Evolutionary conservation across 495 filamentous ascomycete species (phyloP).

Genomic region (Penicillium steckii): DNA sequence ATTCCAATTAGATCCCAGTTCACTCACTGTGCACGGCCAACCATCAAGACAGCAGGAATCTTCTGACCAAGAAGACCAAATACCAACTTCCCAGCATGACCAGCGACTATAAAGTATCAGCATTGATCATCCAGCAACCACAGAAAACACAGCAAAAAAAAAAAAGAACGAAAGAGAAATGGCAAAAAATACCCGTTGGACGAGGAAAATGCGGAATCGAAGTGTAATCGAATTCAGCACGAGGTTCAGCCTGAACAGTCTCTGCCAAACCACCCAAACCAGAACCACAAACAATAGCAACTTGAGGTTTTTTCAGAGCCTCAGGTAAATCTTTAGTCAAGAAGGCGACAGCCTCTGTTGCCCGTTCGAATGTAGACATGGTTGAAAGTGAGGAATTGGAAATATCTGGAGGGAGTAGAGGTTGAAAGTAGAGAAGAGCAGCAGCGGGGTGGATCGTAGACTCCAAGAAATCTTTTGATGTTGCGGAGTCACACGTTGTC

Average conservation of each 20-base stretch:
- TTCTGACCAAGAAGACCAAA: conserved; percentile 62
- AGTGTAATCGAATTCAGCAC: conserved; percentile 58
- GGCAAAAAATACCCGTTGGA: conserved; percentile 54
- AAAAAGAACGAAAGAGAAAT: too few species aligned
- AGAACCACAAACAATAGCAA: conserved; percentile 74
- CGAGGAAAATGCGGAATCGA: conserved; percentile 66
- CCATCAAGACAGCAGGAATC: conserved; percentile 66
- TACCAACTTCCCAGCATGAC: conserved; percentile 74
- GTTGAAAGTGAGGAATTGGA: background rate
- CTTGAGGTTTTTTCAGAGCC: conserved; percentile 49
- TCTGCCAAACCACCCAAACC: conserved; percentile 67
- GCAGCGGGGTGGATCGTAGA: conserved; percentile 3
- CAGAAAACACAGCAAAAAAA: too few species aligned
- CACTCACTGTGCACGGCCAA: conserved; percentile 74
- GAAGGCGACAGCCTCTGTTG: conserved; percentile 38
- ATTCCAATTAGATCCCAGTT: too few species aligned
- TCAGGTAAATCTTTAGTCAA: conserved; percentile 42
- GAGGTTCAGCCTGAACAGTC: conserved; percentile 52
- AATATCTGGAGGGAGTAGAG: background rate
- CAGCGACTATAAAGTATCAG: conserved; percentile 46
- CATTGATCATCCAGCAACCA: too few species aligned
- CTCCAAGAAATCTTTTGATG: conserved; percentile 8
- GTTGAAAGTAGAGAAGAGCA: background rate
- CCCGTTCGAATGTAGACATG: conserved; percentile 30
- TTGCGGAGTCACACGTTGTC: conserved; percentile 13